Conservation (phyloP, 2,329 filamentous ascomycete genomes). For the Coniella vitis region DNA sequence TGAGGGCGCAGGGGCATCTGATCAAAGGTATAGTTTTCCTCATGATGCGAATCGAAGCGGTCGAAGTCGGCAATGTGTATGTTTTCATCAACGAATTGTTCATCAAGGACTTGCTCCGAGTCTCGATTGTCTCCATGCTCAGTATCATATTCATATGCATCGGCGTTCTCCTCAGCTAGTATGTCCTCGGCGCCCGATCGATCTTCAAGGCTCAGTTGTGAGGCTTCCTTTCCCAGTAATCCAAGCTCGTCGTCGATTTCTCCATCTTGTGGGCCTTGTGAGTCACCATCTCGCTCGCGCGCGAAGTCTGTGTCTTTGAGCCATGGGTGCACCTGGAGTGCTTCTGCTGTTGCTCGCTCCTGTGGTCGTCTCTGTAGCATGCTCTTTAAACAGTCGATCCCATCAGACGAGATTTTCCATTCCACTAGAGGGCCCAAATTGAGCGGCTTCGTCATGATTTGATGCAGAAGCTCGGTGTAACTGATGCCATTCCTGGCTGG, state of each 20-base stretch:
- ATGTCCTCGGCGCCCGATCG: conserved; percentile 55
- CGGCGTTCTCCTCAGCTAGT: conserved; percentile 23
- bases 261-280: conserved; percentile 56
- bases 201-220: conserved; percentile 53
- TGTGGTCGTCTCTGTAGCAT: conserved; percentile 80
- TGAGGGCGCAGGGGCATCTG: conserved; percentile 30
- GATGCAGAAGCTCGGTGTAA: conserved; percentile 72
- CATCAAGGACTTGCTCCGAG: conserved; percentile 19
- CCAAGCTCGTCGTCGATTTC: conserved; percentile 54
- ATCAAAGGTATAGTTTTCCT: conserved; percentile 69
- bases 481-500: conserved; percentile 68
- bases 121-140: conserved; percentile 21
- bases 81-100: conserved; percentile 22
- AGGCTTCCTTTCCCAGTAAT: conserved; percentile 52
- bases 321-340: conserved; percentile 71
- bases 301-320: conserved; percentile 36
- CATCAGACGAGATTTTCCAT: conserved; percentile 53
- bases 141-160: conserved; percentile 14
- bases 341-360: conserved; percentile 63
- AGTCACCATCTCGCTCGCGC: conserved; percentile 26
- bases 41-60: conserved; percentile 61
- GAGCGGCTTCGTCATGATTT: conserved; percentile 74
- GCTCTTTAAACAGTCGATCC: conserved; percentile 66
- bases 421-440: conserved; percentile 58
- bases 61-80: conserved; percentile 33